Base-by-base conservation (phyloP, 768 basidiomycete species). In the Mrakia blollopis region DNA sequence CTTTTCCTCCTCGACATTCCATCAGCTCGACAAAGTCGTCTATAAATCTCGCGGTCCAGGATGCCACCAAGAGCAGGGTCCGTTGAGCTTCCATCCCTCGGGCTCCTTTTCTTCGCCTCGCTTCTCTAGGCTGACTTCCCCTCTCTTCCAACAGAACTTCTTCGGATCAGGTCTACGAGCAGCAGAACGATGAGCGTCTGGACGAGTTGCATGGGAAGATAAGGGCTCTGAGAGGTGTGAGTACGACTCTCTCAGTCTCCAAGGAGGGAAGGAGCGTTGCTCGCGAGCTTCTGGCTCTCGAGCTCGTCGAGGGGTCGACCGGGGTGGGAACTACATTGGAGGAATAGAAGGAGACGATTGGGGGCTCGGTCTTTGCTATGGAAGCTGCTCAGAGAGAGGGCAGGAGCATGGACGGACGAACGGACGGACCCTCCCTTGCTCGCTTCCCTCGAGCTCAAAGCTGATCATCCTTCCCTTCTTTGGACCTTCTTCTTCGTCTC, bases 201-300 rank as follows among this genome's bases (percentile, higher is more conserved):
- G 92, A 94, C 75, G 91, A 92, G 70, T 86, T 94, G 2, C 92
- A 94, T 83, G 89, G 91, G 28, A 94, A 94, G 82, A 88, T 93
- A 68, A 88, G 92, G 60, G 91, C 90, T 25, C 82, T 94, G 67
- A 89, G 92, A 78, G 90, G 91, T n/a, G 92, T 93, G 82, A 79
- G 88, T 79, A 25, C 16, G 0, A 23, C 9, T n/a, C 61, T 14
- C 8, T 3, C 0, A 14, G 16, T 32, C 3, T 44, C 32, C 32
- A 25, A 52, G 23, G 18, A 14, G 10, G n/a, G 39, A 41, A 30
- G 16, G 41, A 71, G 47, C 69, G 7, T 11, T 52, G 47, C 69
- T 10, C 35, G 39, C 25, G 41, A n/a, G 41, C 69, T 70, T 16
- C 25, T 5, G 9, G n/a, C 57, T 57, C 57, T n/a, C 25, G 28